Evolutionary conservation across 805 yeast species (phyloP).

Genomic region (Komagataella ulmi): DNA sequence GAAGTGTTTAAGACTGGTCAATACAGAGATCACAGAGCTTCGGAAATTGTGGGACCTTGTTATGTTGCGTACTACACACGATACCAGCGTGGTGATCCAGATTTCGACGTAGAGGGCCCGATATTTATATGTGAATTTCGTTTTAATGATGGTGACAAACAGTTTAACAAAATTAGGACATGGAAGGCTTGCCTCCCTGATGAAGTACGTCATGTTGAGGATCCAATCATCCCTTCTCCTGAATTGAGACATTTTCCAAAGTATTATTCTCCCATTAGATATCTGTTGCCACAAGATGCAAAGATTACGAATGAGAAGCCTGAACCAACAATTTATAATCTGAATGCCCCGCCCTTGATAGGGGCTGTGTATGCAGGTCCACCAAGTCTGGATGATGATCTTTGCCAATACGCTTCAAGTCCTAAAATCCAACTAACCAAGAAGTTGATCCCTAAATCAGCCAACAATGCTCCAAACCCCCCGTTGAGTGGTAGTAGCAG

Average conservation of each 20-base stretch:
- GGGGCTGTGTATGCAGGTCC: slow-evolving; percentile 84
- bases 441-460: not conserved
- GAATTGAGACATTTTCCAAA: slow-evolving; percentile 54
- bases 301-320: slow-evolving; percentile 64
- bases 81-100: slow-evolving; percentile 91
- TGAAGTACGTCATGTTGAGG: slow-evolving; percentile 80
- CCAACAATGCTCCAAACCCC: not conserved
- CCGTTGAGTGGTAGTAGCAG: not conserved
- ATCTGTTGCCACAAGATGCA: slow-evolving; percentile 65
- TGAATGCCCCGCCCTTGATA: slow-evolving; percentile 85
- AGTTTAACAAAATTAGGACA: slow-evolving; percentile 88
- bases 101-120: slow-evolving; percentile 64
- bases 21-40: slow-evolving; percentile 84
- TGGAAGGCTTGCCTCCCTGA: slow-evolving; percentile 99
- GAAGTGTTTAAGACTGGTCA: slow-evolving; percentile 97
- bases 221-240: slow-evolving; percentile 60
- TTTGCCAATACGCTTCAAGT: slow-evolving; percentile 47
- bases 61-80: slow-evolving; percentile 90
- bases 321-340: slow-evolving; percentile 67
- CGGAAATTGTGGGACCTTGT: slow-evolving; percentile 86
- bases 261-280: slow-evolving; percentile 75
- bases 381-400: slow-evolving; percentile 65
- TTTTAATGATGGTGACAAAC: slow-evolving; percentile 81
- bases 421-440: not conserved
- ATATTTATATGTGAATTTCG: slow-evolving; percentile 91